Base-by-base conservation (phyloP, 2,329 filamentous ascomycete genomes). In the Kalmusia sp. region DNA sequence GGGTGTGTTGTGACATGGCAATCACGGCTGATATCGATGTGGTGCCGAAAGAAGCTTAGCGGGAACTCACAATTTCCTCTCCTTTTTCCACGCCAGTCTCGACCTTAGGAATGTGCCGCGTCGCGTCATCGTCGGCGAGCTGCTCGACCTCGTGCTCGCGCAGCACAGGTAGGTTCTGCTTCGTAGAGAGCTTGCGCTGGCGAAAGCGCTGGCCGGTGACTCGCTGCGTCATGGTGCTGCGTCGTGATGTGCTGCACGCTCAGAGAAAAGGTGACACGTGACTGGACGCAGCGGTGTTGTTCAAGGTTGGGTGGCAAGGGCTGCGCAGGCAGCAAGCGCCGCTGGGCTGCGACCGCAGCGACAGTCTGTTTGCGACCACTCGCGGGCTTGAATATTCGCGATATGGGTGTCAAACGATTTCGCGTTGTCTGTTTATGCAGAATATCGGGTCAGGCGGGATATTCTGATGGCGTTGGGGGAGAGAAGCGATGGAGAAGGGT, bases 51-150 rank as follows among this genome's bases (percentile, higher is more conserved):
- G 19, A 12, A 64, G 69, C 33, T 59, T 68, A 71, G 69, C 58
- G 68, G 50, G 59, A 64, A 91, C 92, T 87, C 79, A 97, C 95
- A 80, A 93, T 93, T 86, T 98, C 93, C 79, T 99, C 95, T 62
- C 88, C 91, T 75, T 96, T 93, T 78, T 99, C 95, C 68, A 99
- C 95, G 77, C 95, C 95, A 63, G 93, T 97, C 73, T 95, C 92
- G 73, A 97, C 92, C 70, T 88, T 91, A 79, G 83, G 87, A 81
- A 85, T 91, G 74, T 89, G 89, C 65, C 89, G 90, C 73, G 93
- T 87, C 68, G 90, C 86, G 63, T 88, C 86, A 78, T 96, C 91
- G 76, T 97, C 96, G 77, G 92, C 86, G 70, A 83, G 85, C 71
- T 89, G 83, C 73, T 97, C 92, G 78, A 98, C 89, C 73, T 98